A percentile compares a stretch with the other conserved stretches of the same genome.
phyloP scores from a whole-genome alignment of 2,329 filamentous ascomycete species.

The Westerdykella aurantiaca region DNA sequence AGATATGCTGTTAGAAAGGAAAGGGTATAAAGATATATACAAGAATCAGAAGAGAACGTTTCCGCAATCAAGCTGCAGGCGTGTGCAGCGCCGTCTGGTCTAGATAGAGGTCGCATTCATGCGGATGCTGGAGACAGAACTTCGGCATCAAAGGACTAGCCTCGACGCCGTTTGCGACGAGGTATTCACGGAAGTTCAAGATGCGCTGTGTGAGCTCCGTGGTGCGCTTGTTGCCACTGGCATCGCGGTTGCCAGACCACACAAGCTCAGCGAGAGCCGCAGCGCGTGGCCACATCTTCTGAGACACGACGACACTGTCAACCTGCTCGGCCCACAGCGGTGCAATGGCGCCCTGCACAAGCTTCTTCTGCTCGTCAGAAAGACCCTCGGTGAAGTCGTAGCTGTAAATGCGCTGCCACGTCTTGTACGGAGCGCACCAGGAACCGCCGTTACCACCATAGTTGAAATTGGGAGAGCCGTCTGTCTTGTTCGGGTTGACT shows the following conservation, averaged over 20 bases:
- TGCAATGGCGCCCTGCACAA: conserved; percentile 48
- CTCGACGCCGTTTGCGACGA: conserved; percentile 50
- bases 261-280: conserved; percentile 52
- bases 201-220: conserved; percentile 52
- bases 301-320: conserved; percentile 48
- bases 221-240: conserved; percentile 46
- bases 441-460: conserved; percentile 50
- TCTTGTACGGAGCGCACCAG: conserved; percentile 57
- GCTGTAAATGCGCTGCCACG: conserved; percentile 56
- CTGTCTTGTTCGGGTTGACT: conserved; percentile 44
- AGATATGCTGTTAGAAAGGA: too few species aligned
- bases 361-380: conserved; percentile 42
- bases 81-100: conserved; percentile 41
- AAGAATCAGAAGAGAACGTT: too few species aligned
- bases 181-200: conserved; percentile 55
- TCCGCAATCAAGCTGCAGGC: too few species aligned
- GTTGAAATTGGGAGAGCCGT: conserved; percentile 47
- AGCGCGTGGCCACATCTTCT: conserved; percentile 53
- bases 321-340: conserved; percentile 53
- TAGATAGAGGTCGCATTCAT: conserved; percentile 52
- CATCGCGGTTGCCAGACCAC: conserved; percentile 52
- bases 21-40: too few species aligned
- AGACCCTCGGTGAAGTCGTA: conserved; percentile 52
- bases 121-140: conserved; percentile 54
- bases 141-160: conserved; percentile 51